Evolutionary conservation across 768 basidiomycete species (phyloP).

Genomic region (Suillus occidentalis): DNA sequence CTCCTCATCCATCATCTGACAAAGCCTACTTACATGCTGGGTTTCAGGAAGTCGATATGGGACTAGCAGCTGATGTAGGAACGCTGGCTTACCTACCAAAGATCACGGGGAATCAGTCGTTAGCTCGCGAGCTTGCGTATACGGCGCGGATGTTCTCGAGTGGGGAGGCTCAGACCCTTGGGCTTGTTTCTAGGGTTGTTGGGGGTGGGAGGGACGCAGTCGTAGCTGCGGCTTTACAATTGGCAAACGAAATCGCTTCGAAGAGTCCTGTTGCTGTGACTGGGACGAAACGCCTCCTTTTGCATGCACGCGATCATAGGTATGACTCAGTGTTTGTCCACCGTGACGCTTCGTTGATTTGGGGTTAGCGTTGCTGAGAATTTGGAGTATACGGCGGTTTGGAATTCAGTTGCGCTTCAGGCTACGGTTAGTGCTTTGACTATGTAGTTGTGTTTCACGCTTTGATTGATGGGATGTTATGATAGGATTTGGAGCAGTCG

Average conservation of each 20-base stretch:
- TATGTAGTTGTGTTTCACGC: no score
- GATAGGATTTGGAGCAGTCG: slow-evolving; percentile 13
- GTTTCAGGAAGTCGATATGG: slow-evolving; percentile 79
- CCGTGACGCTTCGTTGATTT: no score
- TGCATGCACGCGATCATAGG: slow-evolving; percentile 80
- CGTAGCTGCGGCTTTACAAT: slow-evolving; percentile 58
- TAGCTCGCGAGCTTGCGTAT: slow-evolving; percentile 73
- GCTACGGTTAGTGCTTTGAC: slow-evolving; percentile 36
- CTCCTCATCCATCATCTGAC: neutral
- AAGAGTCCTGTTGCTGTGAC: slow-evolving; percentile 82
- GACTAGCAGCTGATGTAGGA: slow-evolving; percentile 86
- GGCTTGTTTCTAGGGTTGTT: slow-evolving; percentile 74
- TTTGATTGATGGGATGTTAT: neutral
- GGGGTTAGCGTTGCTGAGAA: slow-evolving; percentile 42
- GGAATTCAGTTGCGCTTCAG: slow-evolving; percentile 57
- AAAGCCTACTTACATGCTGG: neutral
- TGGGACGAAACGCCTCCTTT: slow-evolving; percentile 75
- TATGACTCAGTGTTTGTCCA: no score
- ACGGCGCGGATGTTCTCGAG: slow-evolving; percentile 73
- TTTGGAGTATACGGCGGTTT: slow-evolving; percentile 55
- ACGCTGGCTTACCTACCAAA: slow-evolving; percentile 82
- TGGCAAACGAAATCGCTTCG: slow-evolving; percentile 62
- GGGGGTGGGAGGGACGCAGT: slow-evolving; percentile 67
- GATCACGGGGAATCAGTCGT: slow-evolving; percentile 70
- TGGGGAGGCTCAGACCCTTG: slow-evolving; percentile 63